phyloP scores from a whole-genome alignment of 1,284 basidiomycete species.

The Tilletia caries region DNA sequence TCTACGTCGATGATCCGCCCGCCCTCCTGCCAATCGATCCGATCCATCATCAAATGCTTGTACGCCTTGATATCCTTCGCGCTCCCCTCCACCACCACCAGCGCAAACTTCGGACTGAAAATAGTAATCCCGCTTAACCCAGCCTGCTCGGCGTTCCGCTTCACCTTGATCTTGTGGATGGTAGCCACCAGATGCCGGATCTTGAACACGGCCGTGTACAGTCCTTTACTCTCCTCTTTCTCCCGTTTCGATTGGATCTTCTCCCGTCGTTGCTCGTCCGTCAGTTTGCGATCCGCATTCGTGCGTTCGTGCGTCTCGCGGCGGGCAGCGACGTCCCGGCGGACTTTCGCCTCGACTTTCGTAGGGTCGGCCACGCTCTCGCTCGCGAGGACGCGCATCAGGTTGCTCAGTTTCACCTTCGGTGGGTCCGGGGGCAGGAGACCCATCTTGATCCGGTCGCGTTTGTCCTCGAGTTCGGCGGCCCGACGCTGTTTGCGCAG shows the following conservation, averaged over 20 bases:
- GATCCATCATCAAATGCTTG: slow-evolving; percentile 77
- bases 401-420: slow-evolving; percentile 90
- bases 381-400: slow-evolving; percentile 96
- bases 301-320: slow-evolving; percentile 83
- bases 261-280: slow-evolving; percentile 79
- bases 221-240: slow-evolving; percentile 74
- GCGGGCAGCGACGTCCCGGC: slow-evolving; percentile 85
- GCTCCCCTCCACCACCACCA: slow-evolving; percentile 91
- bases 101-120: slow-evolving; percentile 79
- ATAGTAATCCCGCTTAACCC: slow-evolving; percentile 82
- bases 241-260: slow-evolving; percentile 65
- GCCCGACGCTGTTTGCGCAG: slow-evolving; percentile 83
- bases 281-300: slow-evolving; percentile 86
- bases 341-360: slow-evolving; percentile 88
- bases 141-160: slow-evolving; percentile 89
- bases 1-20: slow-evolving; percentile 67
- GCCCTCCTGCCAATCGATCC: slow-evolving; percentile 92
- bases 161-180: slow-evolving; percentile 90
- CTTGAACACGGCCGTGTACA: slow-evolving; percentile 82
- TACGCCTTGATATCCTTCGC: slow-evolving; percentile 81
- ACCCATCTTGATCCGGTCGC: slow-evolving; percentile 93
- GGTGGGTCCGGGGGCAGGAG: slow-evolving; percentile 89
- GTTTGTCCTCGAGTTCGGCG: slow-evolving; percentile 87
- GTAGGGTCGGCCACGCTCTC: slow-evolving; percentile 97
- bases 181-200: slow-evolving; percentile 85